Evolutionary conservation across 345 rosid genomes (phyloP), one percentile per base, ranked within the genome.

Genomic region (Cochlearia excelsa): DNA sequence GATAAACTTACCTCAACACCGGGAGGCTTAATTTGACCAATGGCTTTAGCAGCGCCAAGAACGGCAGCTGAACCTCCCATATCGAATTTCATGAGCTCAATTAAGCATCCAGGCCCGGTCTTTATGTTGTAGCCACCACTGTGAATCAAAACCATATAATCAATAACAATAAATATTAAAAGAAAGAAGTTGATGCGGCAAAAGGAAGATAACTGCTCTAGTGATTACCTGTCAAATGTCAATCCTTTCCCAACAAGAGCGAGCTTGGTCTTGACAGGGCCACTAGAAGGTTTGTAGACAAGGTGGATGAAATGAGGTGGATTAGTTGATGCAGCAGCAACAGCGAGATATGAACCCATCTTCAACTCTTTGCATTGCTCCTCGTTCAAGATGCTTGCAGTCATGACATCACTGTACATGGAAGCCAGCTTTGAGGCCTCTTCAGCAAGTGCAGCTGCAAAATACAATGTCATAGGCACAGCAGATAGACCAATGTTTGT

Each of bases 121-220:
- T 93, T 93, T 74, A 93, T 85, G 76, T 93, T 93, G 91, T 93
- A 87, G 79, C 99, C 99, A 54, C 99, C 99, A 59, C 99, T 87
- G 70, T 35, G 39, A 69, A 48, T 40, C 72, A 16, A 44, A 72
- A 1, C 37, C 46, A 50, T 10, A 62, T 9, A 16, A 37, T 54
- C 67, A 51, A 10, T n/a, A 7, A 30, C 6, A 61, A 11, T 48
- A 10, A 41, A 31, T 11, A 16, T 16, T 16, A 0, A 16, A 16
- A 16, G 23, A 16, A 16, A 16, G 23, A 0, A 0, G 23, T 16
- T 16, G 23, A 16, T 68, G 44, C 7, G 2, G 45, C 4, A 35
- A 35, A 48, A 47, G 61, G 4, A 16, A 48, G 52, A 69, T 11
- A 49, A 44, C 10, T n/a, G 51, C 37, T 10, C 54, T 30, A 1